These are phyloP conservation scores for Penicillium brevicompactum DNA, from an alignment of 2,329 filamentous ascomycete species.

Conservation along the genomic window DNA sequence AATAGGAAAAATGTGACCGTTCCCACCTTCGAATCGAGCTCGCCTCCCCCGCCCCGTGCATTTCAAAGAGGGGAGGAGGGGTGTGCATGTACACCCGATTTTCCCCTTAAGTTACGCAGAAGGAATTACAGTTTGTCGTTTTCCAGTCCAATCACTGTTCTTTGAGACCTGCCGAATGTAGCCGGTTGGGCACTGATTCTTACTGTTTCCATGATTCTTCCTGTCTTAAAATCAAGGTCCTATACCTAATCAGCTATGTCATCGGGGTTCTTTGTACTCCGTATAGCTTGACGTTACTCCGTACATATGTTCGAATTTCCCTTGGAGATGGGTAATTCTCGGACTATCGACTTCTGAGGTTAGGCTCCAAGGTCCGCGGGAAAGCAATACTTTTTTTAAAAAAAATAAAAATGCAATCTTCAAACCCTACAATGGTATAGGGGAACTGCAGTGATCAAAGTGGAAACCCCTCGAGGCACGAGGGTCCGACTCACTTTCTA, in stretches of 20 bases:
- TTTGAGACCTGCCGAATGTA: conserved; percentile 6
- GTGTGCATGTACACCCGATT: neutral
- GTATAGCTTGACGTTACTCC: no score
- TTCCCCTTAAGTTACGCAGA: neutral
- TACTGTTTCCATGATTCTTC: neutral
- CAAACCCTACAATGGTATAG: neutral
- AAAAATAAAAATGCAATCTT: no score
- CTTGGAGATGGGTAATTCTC: no score
- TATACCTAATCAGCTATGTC: no score
- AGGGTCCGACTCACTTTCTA: conserved; percentile 4
- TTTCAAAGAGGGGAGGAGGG: neutral
- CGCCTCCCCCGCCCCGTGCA: conserved; percentile 7
- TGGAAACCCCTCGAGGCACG: neutral
- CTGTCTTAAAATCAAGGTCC: neutral
- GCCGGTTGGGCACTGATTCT: conserved; percentile 8
- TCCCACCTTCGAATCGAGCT: neutral
- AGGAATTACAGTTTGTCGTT: neutral
- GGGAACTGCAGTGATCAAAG: neutral
- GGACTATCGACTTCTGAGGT: no score
- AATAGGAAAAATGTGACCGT: no score
- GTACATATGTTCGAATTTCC: no score
- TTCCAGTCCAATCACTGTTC: neutral
- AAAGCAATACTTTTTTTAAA: no score
- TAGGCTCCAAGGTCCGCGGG: no score
- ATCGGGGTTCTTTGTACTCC: no score